Base-by-base conservation (phyloP, 441 rosid genomes). In the Arabidopsis hybrid region DNA sequence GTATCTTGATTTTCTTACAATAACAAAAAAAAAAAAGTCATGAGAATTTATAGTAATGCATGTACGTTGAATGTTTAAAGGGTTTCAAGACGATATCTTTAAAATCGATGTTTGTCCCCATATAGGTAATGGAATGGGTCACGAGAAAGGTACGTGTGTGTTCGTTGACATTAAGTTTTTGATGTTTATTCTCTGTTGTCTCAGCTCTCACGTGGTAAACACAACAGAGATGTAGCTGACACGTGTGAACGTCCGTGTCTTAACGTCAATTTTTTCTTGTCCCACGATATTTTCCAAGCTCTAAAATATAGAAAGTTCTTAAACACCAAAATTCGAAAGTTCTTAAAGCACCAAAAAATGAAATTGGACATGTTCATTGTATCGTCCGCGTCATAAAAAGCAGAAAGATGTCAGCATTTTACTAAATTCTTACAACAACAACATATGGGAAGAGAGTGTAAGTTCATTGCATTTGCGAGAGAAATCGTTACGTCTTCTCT, bases 391-490 rank as follows among this genome's bases (percentile, higher is more conserved):
- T 69, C 57, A 63, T 53, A 31, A 42, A 69, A 76, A 69, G 71
- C 38, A 50, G 42, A 46, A 36, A 62, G 45, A 57, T 62, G 71
- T 75, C 74, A 75, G 36, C 38, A 38, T n/a, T 75, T 46, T 75
- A 60, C 57, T 61, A 29, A 36, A 26, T 26, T 29, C 47, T 61
- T 46, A 46, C 46, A 39, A 13, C 3, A 53, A 12, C 2, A 26
- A 13, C 14, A 3, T 34, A 50, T 49, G 29, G 38, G 53, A 51
- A 67, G 68, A 60, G 58, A 52, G 73, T 55, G 60, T 75, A 76
- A 69, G 79, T 76, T 76, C 79, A 76, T 10, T 76, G 79, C 32
- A 76, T 76, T 65, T 69, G 14, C 29, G 6, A 62, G 3, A 8
- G 45, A 76, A 46, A 36, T 69, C 60, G 71, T 69, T 62, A 46